Conservation (phyloP, 345 rosid genomes). For the Lepidium sativum region DNA sequence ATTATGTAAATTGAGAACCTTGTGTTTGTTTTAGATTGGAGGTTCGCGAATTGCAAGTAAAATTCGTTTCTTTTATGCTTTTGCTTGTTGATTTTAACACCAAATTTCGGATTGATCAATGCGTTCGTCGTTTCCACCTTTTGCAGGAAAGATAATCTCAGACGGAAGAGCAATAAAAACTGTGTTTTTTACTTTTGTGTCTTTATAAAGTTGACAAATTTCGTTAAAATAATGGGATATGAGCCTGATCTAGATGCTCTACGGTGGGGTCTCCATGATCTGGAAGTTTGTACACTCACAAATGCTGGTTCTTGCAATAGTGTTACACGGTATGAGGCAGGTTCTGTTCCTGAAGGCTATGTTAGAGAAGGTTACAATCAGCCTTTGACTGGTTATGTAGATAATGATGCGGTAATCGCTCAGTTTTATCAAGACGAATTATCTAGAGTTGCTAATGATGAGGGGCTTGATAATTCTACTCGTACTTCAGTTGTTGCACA, state of each 20-base stretch:
- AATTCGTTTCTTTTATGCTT: not conserved
- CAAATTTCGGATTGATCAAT: slow-evolving; percentile 2
- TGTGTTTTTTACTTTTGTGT: not conserved
- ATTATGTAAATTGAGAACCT: not conserved
- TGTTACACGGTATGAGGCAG: slow-evolving; percentile 43
- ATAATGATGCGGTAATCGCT: slow-evolving; percentile 76
- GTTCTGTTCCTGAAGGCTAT: slow-evolving; percentile 35
- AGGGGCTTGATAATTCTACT: slow-evolving; percentile 26
- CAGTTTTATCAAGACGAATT: slow-evolving; percentile 68
- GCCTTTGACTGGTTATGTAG: slow-evolving; percentile 31
- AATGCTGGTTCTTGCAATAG: slow-evolving; percentile 43
- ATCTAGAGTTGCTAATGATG: slow-evolving; percentile 49
- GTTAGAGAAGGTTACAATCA: slow-evolving; percentile 51
- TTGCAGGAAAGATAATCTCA: slow-evolving; percentile 5
- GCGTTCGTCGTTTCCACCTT: slow-evolving; percentile 6
- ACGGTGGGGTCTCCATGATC: slow-evolving; percentile 71
- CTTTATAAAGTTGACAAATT: not conserved
- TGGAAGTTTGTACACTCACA: slow-evolving; percentile 50
- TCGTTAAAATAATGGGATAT: slow-evolving; percentile 5
- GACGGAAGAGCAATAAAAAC: not conserved
- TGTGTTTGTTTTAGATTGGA: not conserved
- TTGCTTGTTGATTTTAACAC: not conserved
- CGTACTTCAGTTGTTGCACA: slow-evolving; percentile 49
- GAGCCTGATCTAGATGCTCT: slow-evolving; percentile 63
- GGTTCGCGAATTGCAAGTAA: not conserved